Evolutionary conservation across 768 basidiomycete genomes (phyloP).

Genomic region (Tubosaeta sp.): DNA sequence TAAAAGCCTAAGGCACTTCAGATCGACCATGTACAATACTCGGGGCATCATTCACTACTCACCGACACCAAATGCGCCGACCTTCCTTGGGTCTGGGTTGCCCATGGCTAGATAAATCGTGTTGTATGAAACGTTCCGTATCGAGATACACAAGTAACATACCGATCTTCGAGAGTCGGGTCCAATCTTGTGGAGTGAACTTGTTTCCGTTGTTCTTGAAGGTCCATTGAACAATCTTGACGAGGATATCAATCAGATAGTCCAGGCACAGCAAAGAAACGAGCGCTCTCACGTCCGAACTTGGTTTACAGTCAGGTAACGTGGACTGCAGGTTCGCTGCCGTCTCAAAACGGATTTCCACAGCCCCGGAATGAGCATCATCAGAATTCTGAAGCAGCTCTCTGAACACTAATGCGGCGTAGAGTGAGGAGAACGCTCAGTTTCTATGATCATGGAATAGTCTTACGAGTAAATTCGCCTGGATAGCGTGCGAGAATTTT

Average conservation of each 20-base stretch:
- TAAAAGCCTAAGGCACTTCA: constrained; percentile 50
- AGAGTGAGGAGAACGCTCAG: background rate
- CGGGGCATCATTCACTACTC: constrained; percentile 16
- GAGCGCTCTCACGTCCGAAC: background rate
- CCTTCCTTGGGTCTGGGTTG: constrained; percentile 91
- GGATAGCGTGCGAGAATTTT: constrained; percentile 94
- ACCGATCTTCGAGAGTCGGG: constrained; percentile 85
- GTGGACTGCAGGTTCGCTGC: constrained; percentile 16
- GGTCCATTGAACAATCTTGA: constrained; percentile 70
- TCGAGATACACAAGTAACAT: constrained; percentile 8
- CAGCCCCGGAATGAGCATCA: constrained; percentile 67
- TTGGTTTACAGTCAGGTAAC: background rate
- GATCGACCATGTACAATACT: background rate
- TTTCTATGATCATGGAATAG: too few species aligned
- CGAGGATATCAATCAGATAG: background rate
- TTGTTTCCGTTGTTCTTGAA: constrained; percentile 90
- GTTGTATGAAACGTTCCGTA: background rate
- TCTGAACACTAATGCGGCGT: constrained; percentile 43
- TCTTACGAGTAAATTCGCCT: constrained; percentile 76
- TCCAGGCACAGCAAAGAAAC: background rate
- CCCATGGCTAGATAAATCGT: constrained; percentile 60
- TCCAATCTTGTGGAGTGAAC: constrained; percentile 88
- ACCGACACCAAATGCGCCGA: constrained; percentile 88
- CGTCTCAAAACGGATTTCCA: constrained; percentile 77
- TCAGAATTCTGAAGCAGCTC: constrained; percentile 67